Conservation (phyloP, 345 rosid genomes). For the Populus nigra region DNA sequence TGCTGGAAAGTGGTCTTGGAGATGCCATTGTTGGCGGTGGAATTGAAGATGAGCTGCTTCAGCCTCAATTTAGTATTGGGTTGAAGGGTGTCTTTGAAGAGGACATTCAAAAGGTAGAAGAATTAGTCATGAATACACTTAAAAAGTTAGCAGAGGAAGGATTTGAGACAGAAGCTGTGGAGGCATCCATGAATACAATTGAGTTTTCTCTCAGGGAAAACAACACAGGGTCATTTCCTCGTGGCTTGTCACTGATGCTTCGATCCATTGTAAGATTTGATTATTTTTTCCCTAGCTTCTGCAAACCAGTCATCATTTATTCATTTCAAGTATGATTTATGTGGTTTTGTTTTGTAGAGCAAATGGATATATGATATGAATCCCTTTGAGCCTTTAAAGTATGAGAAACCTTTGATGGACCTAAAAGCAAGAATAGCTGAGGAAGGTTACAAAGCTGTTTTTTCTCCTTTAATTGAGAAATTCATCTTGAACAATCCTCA, state of each 20-base stretch:
- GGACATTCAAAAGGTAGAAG: conserved; percentile 73
- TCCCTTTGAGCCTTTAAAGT: conserved; percentile 94
- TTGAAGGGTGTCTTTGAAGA: conserved; percentile 83
- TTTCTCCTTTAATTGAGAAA: conserved; percentile 86
- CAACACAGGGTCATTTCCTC: conserved; percentile 96
- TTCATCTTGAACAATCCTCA: conserved; percentile 78
- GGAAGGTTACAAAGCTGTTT: conserved; percentile 92
- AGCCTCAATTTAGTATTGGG: conserved; percentile 92
- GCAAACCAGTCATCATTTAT: background rate
- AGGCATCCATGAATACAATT: conserved; percentile 98
- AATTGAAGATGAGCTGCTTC: conserved; percentile 87
- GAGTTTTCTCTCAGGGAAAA: conserved; percentile 97
- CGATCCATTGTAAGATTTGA: conserved; percentile 61
- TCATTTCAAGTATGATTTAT: conserved; percentile 17
- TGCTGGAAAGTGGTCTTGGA: conserved; percentile 93
- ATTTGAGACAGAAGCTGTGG: conserved; percentile 83
- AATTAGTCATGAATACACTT: conserved; percentile 65
- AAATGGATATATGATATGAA: conserved; percentile 99
- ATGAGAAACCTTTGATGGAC: conserved; percentile 73
- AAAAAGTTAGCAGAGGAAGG: conserved; percentile 80
- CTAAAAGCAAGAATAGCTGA: conserved; percentile 78
- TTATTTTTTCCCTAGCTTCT: background rate
- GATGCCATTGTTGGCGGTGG: conserved; percentile 94
- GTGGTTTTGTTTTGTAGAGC: conserved; percentile 44
- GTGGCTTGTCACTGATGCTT: conserved; percentile 95